Evolutionary conservation across 2,329 filamentous ascomycete species (phyloP).

Genomic region (Aspergillus jensenii): DNA sequence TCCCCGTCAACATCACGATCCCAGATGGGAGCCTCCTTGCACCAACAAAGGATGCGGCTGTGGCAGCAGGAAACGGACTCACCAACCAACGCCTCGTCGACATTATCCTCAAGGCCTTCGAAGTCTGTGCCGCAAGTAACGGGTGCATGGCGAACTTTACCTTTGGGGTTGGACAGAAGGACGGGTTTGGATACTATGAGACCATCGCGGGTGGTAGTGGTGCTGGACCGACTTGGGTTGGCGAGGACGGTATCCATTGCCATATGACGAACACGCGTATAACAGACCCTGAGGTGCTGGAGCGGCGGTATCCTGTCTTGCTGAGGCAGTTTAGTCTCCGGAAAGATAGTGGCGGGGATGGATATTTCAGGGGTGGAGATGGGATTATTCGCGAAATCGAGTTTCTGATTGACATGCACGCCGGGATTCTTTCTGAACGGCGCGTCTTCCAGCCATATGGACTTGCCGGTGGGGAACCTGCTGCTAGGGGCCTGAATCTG

Average conservation of each 20-base stretch:
- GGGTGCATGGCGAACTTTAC: conserved; percentile 84
- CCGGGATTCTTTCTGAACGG: background rate
- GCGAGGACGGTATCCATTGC: conserved; percentile 73
- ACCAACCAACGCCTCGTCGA: conserved; percentile 80
- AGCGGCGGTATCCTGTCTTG: conserved; percentile 75
- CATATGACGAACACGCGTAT: conserved; percentile 90
- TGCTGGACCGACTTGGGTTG: conserved; percentile 73
- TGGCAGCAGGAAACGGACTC: conserved; percentile 80
- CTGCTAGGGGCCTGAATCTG: background rate
- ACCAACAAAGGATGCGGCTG: conserved; percentile 73
- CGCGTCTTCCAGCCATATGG: background rate
- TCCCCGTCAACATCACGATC: conserved; percentile 72
- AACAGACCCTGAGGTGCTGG: conserved; percentile 79
- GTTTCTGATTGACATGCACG: conserved; percentile 1
- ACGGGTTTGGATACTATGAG: conserved; percentile 84
- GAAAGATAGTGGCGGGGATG: conserved; percentile 63
- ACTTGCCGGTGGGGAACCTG: background rate
- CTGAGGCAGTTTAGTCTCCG: conserved; percentile 71
- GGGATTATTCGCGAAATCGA: conserved; percentile 5
- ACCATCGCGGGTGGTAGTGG: conserved; percentile 80
- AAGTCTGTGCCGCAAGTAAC: conserved; percentile 74
- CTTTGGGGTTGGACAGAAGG: conserved; percentile 70
- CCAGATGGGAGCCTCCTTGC: conserved; percentile 68
- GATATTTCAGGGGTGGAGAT: conserved; percentile 30
- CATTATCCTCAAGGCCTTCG: conserved; percentile 77